Evolutionary conservation across 1,284 basidiomycete species (phyloP), one percentile per base, ranked within the genome.

Genomic region (Fomitiporia mediterranea): DNA sequence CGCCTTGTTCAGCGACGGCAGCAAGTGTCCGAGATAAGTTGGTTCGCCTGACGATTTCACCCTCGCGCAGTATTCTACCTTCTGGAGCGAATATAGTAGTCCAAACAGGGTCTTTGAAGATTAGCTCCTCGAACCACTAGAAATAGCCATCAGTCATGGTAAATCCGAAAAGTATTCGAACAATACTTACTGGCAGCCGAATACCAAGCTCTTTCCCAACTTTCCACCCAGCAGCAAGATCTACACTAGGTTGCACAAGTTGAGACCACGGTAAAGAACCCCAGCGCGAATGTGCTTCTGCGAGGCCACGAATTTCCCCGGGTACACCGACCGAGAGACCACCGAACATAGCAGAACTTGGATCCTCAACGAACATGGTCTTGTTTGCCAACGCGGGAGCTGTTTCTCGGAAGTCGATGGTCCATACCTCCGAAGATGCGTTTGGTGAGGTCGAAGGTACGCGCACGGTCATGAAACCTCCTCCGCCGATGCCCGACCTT

Each of bases 401-500:
- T 0, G 83, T 87, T 70, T 98, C 95, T 44, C 95, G 81, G 68
- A 94, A 98, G 72, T 97, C 91, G 55, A 98, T 79, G 2, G 83
- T 83, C 68, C 79, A 88, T 47, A 88, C 85, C 60, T 84, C 74
- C 27, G 85, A 86, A 25, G 70, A 63, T 2, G 65, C 69, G 39
- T 73, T 72, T 0, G 72, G 62, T 37, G 66, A 64, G 3, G 66
- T 61, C 5, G 81, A 77, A 4, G 94, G 91, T 6, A 94, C 74
- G 19, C 92, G 85, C 42, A 98, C 79, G 30, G 87, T 85, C 85
- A 96, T 92, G 67, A 95, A 94, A 0, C 94, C 94, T 27, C 93
- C 94, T 1, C 94, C 94, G 19, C 92, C 93, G 49, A 97, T 89
- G 2, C 93, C 88, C 13, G 88, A 86, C 4, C 89, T 90, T 50